Conservation (phyloP, 163 green algal species). For the Chlorella variabilis region DNA sequence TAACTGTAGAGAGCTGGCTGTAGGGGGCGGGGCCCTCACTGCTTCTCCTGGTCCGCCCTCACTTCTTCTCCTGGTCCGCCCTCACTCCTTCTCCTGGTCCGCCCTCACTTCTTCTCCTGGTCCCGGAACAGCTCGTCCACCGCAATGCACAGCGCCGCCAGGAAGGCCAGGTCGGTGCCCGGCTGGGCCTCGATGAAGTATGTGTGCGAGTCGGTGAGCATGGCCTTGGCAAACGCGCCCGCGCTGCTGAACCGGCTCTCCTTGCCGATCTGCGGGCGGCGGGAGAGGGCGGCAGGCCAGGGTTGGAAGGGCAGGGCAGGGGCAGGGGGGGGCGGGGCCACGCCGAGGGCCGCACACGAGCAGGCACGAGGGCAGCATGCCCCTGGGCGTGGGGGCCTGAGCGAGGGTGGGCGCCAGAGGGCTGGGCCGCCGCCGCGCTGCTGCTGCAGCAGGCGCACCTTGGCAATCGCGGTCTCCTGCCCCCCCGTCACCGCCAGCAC, state of each 20-base stretch:
- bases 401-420: not conserved
- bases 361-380: not conserved
- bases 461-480: not conserved
- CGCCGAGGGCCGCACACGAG: no score
- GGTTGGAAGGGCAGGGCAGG: not conserved
- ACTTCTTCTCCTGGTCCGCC: not conserved
- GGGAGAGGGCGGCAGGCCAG: not conserved
- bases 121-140: constrained; percentile 24
- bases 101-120: not conserved
- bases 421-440: no score
- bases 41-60: no score
- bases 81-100: no score
- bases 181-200: constrained; percentile 9
- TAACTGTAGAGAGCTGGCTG: no score
- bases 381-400: not conserved
- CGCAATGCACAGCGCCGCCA: constrained; percentile 1
- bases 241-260: constrained; percentile 8
- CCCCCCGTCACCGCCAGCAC: not conserved
- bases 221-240: not conserved
- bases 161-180: constrained; percentile 5
- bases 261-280: not conserved
- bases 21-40: no score
- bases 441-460: not conserved
- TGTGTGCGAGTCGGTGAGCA: not conserved
- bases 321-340: no score